Base-by-base conservation (phyloP, 1,284 basidiomycete species). In the Boletus hoseneyae region DNA sequence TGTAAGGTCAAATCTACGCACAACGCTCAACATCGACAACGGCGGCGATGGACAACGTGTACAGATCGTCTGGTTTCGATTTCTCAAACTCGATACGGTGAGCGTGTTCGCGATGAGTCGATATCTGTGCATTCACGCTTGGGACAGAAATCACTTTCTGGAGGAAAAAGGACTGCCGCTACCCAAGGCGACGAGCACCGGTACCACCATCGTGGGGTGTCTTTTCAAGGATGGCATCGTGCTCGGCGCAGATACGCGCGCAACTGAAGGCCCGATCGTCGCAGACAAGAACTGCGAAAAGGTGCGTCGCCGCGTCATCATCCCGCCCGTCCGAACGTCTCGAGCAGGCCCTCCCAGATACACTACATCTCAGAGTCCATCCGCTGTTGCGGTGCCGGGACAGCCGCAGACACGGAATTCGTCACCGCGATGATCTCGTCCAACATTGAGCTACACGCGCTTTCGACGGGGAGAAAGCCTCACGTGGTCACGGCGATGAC, bases 211-310 rank as follows among this genome's bases (percentile, higher is more conserved):
- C 69, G 91, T 93, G n/a, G 97, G 96, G 25, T 93, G 93, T 63
- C 74, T 97, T 51, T 99, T 91, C 70, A 86, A 86, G 59, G 93
- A 93, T 66, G 97, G 96, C 4, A 85, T 99, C 53, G 85, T 97
- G 13, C 82, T 99, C 11, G 97, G 96, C 39, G 97, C 97, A 32
- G 97, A 99, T 71, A 99, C 97, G 0, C 81, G 96, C 62, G 93
- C 95, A 3, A 98, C 96, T 0, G 92, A 88, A 58, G 96, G 96
- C 0, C 83, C 86, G 19, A 98, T 99, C 60, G 93, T 99, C 13
- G 95, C 95, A 1, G 96, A 98, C 76, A 98, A 98, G 84, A 98
- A 98, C 73, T 99, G 96, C 71, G 96, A 98, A 76, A 99, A 99
- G 88, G 93, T 93, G 50, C 47, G 75, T 54, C 27, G 11, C 41